Base-by-base conservation (phyloP, 495 filamentous ascomycete genomes). In the Aspergillus diversus region DNA sequence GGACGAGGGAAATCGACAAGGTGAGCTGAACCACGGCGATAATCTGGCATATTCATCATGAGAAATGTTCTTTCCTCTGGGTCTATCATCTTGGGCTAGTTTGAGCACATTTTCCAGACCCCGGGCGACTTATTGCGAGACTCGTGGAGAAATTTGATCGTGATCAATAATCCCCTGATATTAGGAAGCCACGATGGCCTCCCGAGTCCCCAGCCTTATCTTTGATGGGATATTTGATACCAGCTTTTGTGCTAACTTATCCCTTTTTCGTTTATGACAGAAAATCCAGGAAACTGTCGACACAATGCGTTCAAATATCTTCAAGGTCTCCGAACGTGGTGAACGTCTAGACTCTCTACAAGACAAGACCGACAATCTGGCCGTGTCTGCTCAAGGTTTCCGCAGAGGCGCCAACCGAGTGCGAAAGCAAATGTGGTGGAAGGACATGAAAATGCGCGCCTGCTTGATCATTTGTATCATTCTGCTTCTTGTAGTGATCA, bases 361-460 rank as follows among this genome's bases (percentile, higher is more conserved):
- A 80, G 89, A 96, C 76, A 97, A 97, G 86, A 96, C 96, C 61
- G 92, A 97, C 80, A 92, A 94, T 76, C 86, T 99, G 64, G 91
- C 92, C 46, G 83, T 86, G 60, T 93, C 91, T 35, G 93, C 95
- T 61, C 92, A 96, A 76, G 91, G 91, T 55, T 99, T 99, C 85
- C 92, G 93, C 68, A 88, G 92, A 59, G 93, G 95, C 61, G 95
- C 95, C 70, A 98, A 97, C 80, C 84, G 91, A 66, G 94, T 98
- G 60, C 86, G 94, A 68, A 98, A 97, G 85, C 82, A 92, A 73
- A 96, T 97, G 89, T 92, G 87, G 88, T 90, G 88, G 90, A 90
- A 93, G 86, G 94, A 99, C 76, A 97, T 98, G 92, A 97, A 97
- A 85, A 99, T 98, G 95, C 88, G 94, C 71, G 95, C 97, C 80